A percentile compares a stretch with the other conserved stretches of the same genome.
phyloP scores from a whole-genome alignment of 2,329 filamentous ascomycete genomes.

The Bipolaris oryzae region DNA sequence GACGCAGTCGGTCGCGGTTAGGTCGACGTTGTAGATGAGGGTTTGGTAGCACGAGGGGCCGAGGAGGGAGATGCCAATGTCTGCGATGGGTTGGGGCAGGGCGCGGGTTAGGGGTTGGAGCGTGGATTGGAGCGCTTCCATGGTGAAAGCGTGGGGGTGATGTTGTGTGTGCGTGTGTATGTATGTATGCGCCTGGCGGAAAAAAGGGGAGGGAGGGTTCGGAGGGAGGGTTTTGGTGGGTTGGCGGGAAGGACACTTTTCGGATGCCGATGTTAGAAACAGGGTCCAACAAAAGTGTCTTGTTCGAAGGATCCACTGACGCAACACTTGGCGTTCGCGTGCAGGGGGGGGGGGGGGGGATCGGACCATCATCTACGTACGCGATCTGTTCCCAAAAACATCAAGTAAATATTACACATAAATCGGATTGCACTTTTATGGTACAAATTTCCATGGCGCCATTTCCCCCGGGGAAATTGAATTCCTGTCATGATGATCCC shows the following conservation, averaged over 20 bases:
- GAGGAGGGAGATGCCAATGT: conserved; percentile 63
- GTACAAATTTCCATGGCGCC: not conserved
- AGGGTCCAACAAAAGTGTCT: conserved; percentile 2
- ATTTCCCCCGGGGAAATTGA: not conserved
- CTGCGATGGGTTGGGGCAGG: conserved; percentile 48
- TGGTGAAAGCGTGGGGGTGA: conserved; percentile 26
- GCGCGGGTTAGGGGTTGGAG: conserved; percentile 48
- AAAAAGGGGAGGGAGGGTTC: not conserved
- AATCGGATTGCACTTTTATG: not conserved
- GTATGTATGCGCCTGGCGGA: not conserved
- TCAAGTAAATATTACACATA: not conserved
- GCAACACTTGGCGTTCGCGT: conserved; percentile 16
- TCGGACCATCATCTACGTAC: not conserved
- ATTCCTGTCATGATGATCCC: not conserved
- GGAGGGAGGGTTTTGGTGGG: not conserved
- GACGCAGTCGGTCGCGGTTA: conserved; percentile 76
- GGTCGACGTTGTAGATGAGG: conserved; percentile 83
- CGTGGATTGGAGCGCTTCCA: conserved; percentile 53
- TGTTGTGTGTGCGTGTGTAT: not conserved
- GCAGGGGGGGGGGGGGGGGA: conserved; percentile 8
- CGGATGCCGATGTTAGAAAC: not conserved
- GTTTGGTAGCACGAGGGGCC: conserved; percentile 84
- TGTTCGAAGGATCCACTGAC: conserved; percentile 8
- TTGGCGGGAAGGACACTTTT: conserved; percentile 14
- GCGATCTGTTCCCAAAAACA: not conserved